These are phyloP conservation scores for Aureobasidium leucospermi DNA, from an alignment of 2,329 filamentous ascomycete species.

Conservation along the genomic window DNA sequence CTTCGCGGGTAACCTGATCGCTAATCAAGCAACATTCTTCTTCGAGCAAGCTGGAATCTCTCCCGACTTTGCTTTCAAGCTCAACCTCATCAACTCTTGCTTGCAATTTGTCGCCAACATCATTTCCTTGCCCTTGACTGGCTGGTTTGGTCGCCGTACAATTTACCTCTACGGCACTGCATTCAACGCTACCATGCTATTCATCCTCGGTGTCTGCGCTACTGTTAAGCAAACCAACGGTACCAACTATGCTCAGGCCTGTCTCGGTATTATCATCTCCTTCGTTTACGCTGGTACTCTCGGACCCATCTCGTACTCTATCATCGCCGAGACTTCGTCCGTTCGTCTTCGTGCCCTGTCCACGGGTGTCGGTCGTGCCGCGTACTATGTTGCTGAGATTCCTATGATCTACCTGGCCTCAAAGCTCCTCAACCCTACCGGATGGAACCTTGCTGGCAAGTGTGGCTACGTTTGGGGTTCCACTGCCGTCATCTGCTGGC, in stretches of 20 bases:
- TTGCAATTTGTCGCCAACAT: conserved; percentile 57
- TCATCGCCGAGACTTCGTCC: conserved; percentile 60
- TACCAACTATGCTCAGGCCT: conserved; percentile 50
- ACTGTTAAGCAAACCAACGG: conserved; percentile 38
- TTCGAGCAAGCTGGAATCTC: conserved; percentile 56
- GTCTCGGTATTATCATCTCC: conserved; percentile 57
- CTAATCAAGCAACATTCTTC: conserved; percentile 56
- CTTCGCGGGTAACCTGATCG: conserved; percentile 54
- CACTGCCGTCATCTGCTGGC: conserved; percentile 35
- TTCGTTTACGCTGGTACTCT: conserved; percentile 57
- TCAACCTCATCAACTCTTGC: conserved; percentile 57
- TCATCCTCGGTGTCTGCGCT: conserved; percentile 53
- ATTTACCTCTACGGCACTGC: conserved; percentile 57
- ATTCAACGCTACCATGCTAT: conserved; percentile 47
- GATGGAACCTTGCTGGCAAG: conserved; percentile 30
- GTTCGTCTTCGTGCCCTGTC: conserved; percentile 57
- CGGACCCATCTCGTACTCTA: conserved; percentile 58
- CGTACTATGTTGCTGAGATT: conserved; percentile 59
- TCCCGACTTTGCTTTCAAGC: conserved; percentile 49
- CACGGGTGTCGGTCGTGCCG: conserved; percentile 55
- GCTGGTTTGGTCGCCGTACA: conserved; percentile 55
- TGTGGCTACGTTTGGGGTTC: conserved; percentile 43
- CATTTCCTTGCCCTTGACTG: conserved; percentile 59
- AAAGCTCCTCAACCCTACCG: conserved; percentile 53
- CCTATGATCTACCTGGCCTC: conserved; percentile 57